These are phyloP conservation scores for Pascua sp. DNA, from an alignment of 1,284 basidiomycete species.

Conservation along the genomic window DNA sequence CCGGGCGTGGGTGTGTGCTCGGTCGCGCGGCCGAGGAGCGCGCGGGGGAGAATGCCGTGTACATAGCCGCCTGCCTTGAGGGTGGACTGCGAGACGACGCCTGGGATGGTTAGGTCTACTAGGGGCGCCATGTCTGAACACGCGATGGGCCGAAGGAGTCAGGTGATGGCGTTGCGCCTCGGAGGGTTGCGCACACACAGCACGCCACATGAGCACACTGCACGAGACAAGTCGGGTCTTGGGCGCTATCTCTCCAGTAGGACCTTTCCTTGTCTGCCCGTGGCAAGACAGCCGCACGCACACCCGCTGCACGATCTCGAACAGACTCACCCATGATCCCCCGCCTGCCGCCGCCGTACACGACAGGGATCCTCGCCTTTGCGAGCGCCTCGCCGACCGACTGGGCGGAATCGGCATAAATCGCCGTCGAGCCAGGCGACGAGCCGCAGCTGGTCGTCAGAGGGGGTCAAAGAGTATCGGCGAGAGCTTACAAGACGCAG, in stretches of 20 bases:
- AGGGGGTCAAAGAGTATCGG: neutral
- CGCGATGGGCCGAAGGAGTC: too few species aligned
- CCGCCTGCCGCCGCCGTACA: conserved; percentile 80
- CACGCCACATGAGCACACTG: too few species aligned
- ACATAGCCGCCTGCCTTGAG: conserved; percentile 67
- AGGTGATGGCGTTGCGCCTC: too few species aligned
- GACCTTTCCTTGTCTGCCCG: too few species aligned
- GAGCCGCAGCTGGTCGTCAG: conserved; percentile 60
- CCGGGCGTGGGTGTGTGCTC: conserved; percentile 26
- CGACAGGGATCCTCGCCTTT: conserved; percentile 60
- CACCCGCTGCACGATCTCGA: neutral
- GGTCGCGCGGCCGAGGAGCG: conserved; percentile 47
- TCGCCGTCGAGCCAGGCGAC: conserved; percentile 60
- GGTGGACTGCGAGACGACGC: conserved; percentile 68
- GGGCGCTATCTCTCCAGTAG: neutral
- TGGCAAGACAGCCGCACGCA: neutral
- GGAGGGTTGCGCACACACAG: too few species aligned
- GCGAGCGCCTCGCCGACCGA: conserved; percentile 74
- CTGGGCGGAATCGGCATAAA: conserved; percentile 66
- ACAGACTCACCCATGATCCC: conserved; percentile 71
- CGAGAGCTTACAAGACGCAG: conserved; percentile 45
- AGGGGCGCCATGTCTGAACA: neutral
- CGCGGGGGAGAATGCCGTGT: conserved; percentile 75
- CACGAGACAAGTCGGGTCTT: neutral
- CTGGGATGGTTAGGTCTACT: conserved; percentile 18